Conservation (phyloP, 192 early-diverging fungal species). For the Gigaspora rosea region DNA sequence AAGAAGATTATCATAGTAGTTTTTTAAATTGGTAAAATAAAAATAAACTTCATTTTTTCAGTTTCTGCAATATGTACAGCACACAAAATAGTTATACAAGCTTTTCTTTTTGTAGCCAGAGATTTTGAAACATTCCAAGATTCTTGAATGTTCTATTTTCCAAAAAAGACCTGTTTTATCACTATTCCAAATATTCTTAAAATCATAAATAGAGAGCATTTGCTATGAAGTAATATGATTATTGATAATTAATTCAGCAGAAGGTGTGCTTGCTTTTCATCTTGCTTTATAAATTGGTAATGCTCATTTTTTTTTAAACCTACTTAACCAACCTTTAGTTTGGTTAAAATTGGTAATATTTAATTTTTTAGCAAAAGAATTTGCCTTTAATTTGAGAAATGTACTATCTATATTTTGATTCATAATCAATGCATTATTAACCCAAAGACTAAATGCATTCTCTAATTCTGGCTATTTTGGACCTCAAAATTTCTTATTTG, state of each 20-base stretch:
- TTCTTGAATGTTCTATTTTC: too few species aligned
- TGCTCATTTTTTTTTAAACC: constrained; percentile 7
- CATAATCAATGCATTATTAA: constrained; percentile 5
- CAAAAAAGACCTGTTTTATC: constrained; percentile 2
- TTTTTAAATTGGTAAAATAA: constrained; percentile 19
- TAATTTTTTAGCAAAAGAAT: constrained; percentile 3
- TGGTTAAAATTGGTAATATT: constrained; percentile 2
- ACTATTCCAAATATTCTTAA: constrained; percentile 17
- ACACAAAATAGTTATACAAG: not conserved
- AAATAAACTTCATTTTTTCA: constrained; percentile 14
- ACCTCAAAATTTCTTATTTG: not conserved
- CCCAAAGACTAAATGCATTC: not conserved
- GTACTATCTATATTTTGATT: not conserved
- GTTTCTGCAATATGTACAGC: not conserved
- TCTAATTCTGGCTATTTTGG: not conserved
- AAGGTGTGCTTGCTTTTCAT: not conserved
- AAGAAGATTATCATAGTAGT: constrained; percentile 7
- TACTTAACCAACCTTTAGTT: not conserved
- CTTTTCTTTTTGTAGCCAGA: not conserved
- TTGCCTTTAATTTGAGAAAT: constrained; percentile 6
- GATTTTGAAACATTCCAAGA: not conserved
- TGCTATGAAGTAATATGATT: not conserved
- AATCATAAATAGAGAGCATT: not conserved
- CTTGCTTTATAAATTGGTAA: constrained; percentile 4
- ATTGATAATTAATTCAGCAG: not conserved